Evolutionary conservation across 371 early-diverging fungal genomes (phyloP).

Genomic region (Synchytrium microbalum): DNA sequence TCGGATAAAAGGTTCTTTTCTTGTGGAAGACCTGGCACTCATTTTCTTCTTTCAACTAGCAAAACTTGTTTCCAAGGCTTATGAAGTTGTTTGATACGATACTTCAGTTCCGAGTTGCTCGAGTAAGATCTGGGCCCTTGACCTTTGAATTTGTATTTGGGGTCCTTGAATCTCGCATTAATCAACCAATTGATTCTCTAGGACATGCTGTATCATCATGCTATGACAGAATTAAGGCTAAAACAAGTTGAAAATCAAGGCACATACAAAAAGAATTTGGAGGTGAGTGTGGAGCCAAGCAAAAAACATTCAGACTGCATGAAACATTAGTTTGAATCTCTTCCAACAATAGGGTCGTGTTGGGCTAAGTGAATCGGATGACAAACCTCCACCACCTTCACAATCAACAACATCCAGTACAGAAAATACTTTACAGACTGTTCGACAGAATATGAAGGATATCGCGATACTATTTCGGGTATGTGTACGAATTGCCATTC

Average conservation of each 20-base stretch:
- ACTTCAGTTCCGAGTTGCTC: slow-evolving; percentile 14
- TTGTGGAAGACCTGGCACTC: background rate
- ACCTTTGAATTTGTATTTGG: background rate
- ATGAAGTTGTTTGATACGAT: slow-evolving; percentile 19
- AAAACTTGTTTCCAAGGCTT: slow-evolving; percentile 12
- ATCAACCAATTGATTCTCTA: background rate
- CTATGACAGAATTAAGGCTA: background rate
- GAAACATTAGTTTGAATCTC: no score
- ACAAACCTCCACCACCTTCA: background rate
- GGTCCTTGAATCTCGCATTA: no score
- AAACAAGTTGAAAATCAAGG: background rate
- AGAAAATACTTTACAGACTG: background rate
- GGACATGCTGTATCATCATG: slow-evolving; percentile 14
- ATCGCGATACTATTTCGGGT: background rate
- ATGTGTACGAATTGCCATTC: no score
- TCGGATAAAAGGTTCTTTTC: no score
- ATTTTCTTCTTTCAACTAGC: background rate
- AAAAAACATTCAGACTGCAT: no score
- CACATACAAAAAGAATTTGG: slow-evolving; percentile 7
- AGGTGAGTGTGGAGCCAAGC: slow-evolving; percentile 4
- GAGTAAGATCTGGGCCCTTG: slow-evolving; percentile 17
- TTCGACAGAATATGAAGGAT: background rate
- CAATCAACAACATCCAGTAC: background rate
- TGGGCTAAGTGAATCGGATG: background rate
- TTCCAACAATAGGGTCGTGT: background rate